These are phyloP conservation scores for Pseudozyma thailandica DNA, from an alignment of 1,284 basidiomycete genomes.

Conservation along the genomic window DNA sequence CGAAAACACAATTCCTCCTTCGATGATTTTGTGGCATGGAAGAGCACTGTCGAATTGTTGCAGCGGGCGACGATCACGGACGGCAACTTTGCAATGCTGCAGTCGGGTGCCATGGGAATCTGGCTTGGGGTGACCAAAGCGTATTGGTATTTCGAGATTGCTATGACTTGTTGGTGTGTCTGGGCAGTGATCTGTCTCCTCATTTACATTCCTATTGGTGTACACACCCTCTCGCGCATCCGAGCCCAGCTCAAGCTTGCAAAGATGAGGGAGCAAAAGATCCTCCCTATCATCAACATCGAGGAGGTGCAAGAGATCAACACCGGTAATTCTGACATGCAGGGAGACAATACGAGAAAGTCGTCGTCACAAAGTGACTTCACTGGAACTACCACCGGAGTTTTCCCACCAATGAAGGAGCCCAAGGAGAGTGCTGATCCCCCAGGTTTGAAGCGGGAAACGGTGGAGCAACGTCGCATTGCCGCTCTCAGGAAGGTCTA, in stretches of 20 bases:
- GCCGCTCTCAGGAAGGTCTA: slow-evolving; percentile 18
- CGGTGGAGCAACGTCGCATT: slow-evolving; percentile 13
- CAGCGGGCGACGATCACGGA: not conserved
- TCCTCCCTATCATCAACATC: not conserved
- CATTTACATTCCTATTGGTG: slow-evolving; percentile 19
- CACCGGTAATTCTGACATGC: not conserved
- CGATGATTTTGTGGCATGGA: slow-evolving; percentile 12
- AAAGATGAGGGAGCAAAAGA: not conserved
- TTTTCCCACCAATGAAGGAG: slow-evolving; percentile 15
- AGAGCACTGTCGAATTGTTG: not conserved
- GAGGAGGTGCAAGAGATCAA: not conserved
- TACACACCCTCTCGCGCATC: slow-evolving; percentile 25
- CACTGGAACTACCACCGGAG: slow-evolving; percentile 9
- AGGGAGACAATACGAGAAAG: not conserved
- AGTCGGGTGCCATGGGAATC: not conserved
- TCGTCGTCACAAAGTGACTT: not conserved
- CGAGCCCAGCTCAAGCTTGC: slow-evolving; percentile 10
- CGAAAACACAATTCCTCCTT: slow-evolving; percentile 1
- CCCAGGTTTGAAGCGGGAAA: not conserved
- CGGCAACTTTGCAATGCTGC: not conserved
- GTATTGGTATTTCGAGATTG: slow-evolving; percentile 22
- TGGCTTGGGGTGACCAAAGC: slow-evolving; percentile 25
- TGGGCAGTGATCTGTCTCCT: slow-evolving; percentile 22
- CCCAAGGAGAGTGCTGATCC: not conserved
- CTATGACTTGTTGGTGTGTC: slow-evolving; percentile 14